Percentiles rank a stretch among this genome's conserved stretches.
phyloP scores from a whole-genome alignment of 768 basidiomycete species.

The Piloderma croceum region DNA sequence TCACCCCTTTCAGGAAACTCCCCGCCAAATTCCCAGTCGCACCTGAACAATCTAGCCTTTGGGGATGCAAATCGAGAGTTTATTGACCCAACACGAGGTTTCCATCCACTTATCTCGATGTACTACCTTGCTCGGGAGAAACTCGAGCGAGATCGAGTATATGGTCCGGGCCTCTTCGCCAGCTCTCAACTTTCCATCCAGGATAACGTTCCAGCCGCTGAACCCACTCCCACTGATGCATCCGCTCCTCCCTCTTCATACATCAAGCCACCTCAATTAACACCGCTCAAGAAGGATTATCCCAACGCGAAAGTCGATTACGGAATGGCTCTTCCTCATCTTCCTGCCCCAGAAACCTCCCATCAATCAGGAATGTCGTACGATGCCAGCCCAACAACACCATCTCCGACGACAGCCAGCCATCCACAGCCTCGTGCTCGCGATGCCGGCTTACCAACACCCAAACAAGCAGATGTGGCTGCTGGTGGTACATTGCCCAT shows the following conservation, averaged over 20 bases:
- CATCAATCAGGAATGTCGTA: conserved; percentile 83
- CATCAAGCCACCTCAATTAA: conserved; percentile 25
- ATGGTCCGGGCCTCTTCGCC: conserved; percentile 91
- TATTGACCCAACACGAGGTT: conserved; percentile 84
- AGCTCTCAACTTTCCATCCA: conserved; percentile 76
- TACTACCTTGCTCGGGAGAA: conserved; percentile 96
- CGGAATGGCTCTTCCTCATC: conserved; percentile 74
- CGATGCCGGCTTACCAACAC: conserved; percentile 63
- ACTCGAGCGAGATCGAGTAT: conserved; percentile 88
- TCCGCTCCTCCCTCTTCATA: conserved; percentile 11
- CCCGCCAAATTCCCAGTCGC: conserved; percentile 51
- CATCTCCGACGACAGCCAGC: conserved; percentile 55
- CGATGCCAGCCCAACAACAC: conserved; percentile 46
- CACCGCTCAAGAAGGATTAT: conserved; percentile 29
- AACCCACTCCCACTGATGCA: conserved; percentile 15
- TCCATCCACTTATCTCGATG: conserved; percentile 92
- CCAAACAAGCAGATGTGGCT: conserved; percentile 10
- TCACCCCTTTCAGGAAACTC: conserved; percentile 47
- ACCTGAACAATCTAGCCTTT: conserved; percentile 43
- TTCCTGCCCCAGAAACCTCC: conserved; percentile 75
- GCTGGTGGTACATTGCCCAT: conserved; percentile 34
- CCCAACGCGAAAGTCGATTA: conserved; percentile 54
- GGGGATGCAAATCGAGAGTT: conserved; percentile 45
- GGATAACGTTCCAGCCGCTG: conserved; percentile 18
- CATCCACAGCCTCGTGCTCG: conserved; percentile 58